Evolutionary conservation across 140 eudicot genomes (phyloP).

Genomic region (Eryngium alpinum): DNA sequence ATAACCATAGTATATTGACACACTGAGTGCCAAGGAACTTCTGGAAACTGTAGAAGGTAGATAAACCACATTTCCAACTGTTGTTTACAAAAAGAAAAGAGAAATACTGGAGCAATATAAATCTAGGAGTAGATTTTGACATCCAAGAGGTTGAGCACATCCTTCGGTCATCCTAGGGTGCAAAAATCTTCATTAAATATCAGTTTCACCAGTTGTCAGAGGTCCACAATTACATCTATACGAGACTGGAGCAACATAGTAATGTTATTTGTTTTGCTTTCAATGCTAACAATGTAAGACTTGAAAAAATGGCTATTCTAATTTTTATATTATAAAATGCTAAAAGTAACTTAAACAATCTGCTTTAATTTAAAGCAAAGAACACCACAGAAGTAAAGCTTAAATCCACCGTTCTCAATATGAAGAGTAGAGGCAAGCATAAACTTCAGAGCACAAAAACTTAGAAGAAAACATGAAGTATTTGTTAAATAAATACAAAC

Average conservation of each 20-base stretch:
- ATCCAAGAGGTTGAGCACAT: not conserved
- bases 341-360: not conserved
- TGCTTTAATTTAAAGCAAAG: not conserved
- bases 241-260: not conserved
- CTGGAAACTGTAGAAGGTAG: not conserved
- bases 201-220: not conserved
- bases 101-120: not conserved
- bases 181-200: not conserved
- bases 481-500: constrained; percentile 8
- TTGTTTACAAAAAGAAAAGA: not conserved
- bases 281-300: not conserved
- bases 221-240: not conserved
- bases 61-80: not conserved
- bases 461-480: not conserved
- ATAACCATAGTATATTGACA: not conserved
- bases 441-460: not conserved
- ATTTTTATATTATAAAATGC: not conserved
- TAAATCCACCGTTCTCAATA: not conserved
- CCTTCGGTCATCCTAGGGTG: not conserved
- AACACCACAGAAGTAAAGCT: not conserved
- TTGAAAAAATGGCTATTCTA: not conserved
- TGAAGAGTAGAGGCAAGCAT: not conserved
- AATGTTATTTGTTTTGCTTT: not conserved
- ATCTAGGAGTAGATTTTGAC: not conserved
- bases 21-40: not conserved